A percentile compares a stretch with the other conserved stretches of the same genome.
phyloP scores from a whole-genome alignment of 441 rosid genomes.

The Pelargonium citronellum region DNA sequence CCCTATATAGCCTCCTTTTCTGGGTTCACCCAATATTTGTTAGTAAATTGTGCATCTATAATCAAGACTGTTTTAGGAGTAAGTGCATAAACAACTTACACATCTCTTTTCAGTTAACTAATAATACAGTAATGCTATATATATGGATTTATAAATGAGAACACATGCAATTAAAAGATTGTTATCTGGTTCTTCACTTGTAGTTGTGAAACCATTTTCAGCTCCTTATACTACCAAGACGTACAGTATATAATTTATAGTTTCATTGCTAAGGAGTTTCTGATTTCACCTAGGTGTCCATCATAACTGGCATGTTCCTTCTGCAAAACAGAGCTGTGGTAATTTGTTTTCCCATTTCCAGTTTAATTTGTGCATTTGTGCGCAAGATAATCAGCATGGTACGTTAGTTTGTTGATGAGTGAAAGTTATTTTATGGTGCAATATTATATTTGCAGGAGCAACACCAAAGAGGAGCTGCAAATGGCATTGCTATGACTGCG shows the following conservation, averaged over 20 bases:
- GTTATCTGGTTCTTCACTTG: too few species aligned
- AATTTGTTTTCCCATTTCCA: background rate
- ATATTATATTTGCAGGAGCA: too few species aligned
- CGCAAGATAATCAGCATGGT: too few species aligned
- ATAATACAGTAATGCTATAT: too few species aligned
- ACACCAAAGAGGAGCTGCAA: background rate
- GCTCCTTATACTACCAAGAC: too few species aligned
- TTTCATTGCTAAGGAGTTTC: too few species aligned
- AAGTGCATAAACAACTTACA: background rate
- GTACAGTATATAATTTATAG: too few species aligned
- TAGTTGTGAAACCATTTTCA: background rate
- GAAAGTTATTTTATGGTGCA: too few species aligned
- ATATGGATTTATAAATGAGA: too few species aligned
- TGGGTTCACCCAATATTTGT: background rate
- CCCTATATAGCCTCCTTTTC: background rate
- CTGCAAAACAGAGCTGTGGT: constrained; percentile 3
- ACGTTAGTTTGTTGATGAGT: too few species aligned
- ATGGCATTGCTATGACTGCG: background rate
- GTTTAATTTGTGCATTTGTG: background rate
- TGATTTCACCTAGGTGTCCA: constrained; percentile 8
- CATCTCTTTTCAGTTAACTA: too few species aligned
- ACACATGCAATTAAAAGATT: too few species aligned
- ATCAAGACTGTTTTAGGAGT: background rate
- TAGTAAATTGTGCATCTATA: background rate
- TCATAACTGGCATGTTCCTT: background rate